Evolutionary conservation across 495 filamentous ascomycete genomes (phyloP), one percentile per base, ranked within the genome.

Genomic region (Pyronema domesticum): DNA sequence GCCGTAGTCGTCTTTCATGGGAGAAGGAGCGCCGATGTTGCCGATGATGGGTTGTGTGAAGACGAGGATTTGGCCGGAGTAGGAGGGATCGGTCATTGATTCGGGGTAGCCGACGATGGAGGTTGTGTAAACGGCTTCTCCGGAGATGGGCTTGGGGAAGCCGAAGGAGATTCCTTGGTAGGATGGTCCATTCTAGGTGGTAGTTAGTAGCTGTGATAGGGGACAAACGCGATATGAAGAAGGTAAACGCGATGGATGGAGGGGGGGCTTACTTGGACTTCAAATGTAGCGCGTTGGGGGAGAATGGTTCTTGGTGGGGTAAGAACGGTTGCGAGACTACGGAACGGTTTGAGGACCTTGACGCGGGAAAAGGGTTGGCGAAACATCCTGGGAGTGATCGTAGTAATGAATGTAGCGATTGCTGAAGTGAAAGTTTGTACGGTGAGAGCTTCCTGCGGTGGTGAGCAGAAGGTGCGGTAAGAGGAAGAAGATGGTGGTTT

Each of bases 1-100:
- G 61, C 94, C 89, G 68, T 80, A 75, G 36, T 80, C 77, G 40
- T 94, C 83, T 57, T 88, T 76, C 1, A 51, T 48, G n/a, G 19
- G 40, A 1, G 86, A 85, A 23, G 91, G 91, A 3, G 95, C 89
- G 46, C 91, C 91, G 66, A 96, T 96, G 74, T 99, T 99, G 59
- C 91, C 91, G 68, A 99, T 95, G 57, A 99, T 72, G n/a, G 91
- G 91, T 67, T 94, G 86, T 51, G 91, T 99, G 75, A 99, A 95
- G 63, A 96, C 89, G 62, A 95, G 73, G 55, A 96, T 96, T 72
- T 99, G 93, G 44, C 93, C 93, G 60, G 91, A 88, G 75, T 99
- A 99, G 34, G 91, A 96, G 39, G 91, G 93, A 63, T 96, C 93
- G 65, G 91, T 96, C 79, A 99, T 80, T 44, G 89, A 95, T 72